A percentile compares a stretch with the other conserved stretches of the same genome.
These are phyloP conservation scores for Amanita subjunquillea DNA, from an alignment of 768 basidiomycete species.

Conservation along the genomic window DNA sequence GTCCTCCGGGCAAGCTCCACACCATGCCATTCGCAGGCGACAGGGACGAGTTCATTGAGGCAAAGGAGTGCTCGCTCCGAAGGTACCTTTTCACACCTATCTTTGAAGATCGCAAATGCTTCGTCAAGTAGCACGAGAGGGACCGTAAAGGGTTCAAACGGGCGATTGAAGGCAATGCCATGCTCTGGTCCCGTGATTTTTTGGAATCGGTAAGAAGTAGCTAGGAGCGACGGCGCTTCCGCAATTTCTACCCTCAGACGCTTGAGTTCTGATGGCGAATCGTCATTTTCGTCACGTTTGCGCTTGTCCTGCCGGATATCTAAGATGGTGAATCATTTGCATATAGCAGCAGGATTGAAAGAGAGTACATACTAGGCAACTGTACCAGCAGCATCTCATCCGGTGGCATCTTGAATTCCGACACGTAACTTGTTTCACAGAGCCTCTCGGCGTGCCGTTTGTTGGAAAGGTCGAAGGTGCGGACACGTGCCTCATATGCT, in stretches of 20 bases:
- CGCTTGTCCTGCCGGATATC: neutral
- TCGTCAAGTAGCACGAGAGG: neutral
- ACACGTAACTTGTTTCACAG: too few species aligned
- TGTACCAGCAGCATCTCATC: too few species aligned
- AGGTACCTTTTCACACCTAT: neutral
- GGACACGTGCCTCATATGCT: too few species aligned
- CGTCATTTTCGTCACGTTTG: neutral
- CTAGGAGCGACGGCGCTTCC: too few species aligned
- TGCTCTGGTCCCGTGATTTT: neutral
- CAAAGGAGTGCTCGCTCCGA: constrained; percentile 1
- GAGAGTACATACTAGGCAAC: too few species aligned
- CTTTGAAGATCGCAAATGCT: neutral
- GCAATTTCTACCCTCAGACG: neutral
- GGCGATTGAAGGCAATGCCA: too few species aligned
- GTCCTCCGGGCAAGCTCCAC: neutral
- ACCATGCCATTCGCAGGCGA: neutral
- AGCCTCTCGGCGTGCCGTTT: too few species aligned
- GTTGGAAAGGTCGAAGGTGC: too few species aligned
- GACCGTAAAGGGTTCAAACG: too few species aligned
- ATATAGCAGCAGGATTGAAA: too few species aligned
- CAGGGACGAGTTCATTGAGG: neutral
- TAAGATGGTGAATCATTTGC: neutral
- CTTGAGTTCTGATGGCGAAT: neutral
- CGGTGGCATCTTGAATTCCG: too few species aligned
- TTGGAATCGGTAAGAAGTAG: neutral